A percentile compares a stretch with the other conserved stretches of the same genome.
These are phyloP conservation scores for Macrolepiota albuminosa DNA, from an alignment of 768 basidiomycete genomes.

Conservation along the genomic window DNA sequence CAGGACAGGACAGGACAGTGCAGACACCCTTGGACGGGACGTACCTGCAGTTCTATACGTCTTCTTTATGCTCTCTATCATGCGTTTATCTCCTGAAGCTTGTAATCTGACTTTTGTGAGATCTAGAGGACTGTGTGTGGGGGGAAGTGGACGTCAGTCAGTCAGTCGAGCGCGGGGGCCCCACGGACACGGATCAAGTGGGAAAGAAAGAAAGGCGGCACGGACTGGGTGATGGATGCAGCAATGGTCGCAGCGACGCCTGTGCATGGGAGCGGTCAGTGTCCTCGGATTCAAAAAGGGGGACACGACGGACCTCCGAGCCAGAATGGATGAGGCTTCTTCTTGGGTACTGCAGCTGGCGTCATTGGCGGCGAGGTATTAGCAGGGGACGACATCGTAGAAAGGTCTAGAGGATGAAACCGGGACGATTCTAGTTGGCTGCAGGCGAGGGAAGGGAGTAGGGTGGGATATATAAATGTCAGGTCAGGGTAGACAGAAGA, in stretches of 20 bases:
- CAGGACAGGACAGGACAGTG: too few relatives aligned
- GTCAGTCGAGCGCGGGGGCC: too few relatives aligned
- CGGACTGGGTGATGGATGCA: slow-evolving; percentile 80
- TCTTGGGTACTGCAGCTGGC: slow-evolving; percentile 31
- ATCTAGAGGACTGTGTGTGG: slow-evolving; percentile 60
- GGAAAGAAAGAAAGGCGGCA: slow-evolving; percentile 15
- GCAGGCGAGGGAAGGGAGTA: not conserved
- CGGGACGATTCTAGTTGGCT: not conserved
- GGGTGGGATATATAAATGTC: slow-evolving; percentile 5
- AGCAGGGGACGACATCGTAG: slow-evolving; percentile 11
- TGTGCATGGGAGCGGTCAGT: slow-evolving; percentile 23
- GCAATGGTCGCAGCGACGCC: slow-evolving; percentile 82
- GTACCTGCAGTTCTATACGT: slow-evolving; percentile 75
- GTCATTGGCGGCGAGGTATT: not conserved
- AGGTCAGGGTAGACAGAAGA: not conserved
- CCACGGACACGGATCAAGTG: too few relatives aligned
- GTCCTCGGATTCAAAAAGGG: not conserved
- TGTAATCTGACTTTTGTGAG: slow-evolving; percentile 90
- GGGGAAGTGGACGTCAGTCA: not conserved
- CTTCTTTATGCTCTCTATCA: slow-evolving; percentile 80
- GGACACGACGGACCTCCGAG: slow-evolving; percentile 54
- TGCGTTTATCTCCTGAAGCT: slow-evolving; percentile 88
- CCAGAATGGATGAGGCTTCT: slow-evolving; percentile 83
- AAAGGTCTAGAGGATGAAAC: slow-evolving; percentile 5
- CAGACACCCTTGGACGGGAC: slow-evolving; percentile 4